Evolutionary conservation across 2,329 filamentous ascomycete species (phyloP), one percentile per base, ranked within the genome.

Genomic region (Colletotrichum simmondsii): DNA sequence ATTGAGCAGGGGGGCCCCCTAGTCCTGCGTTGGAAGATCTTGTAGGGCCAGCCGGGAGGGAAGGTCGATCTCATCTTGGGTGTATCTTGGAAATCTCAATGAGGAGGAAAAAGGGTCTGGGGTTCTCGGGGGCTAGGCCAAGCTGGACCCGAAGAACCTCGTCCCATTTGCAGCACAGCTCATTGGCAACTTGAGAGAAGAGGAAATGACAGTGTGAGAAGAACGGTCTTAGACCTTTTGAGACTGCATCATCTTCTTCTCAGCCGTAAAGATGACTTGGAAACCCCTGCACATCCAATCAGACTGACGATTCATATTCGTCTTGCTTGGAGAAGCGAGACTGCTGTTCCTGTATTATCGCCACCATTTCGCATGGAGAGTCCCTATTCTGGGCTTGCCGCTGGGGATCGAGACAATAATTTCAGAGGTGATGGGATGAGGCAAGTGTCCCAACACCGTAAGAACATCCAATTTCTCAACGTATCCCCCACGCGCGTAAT

Each of bases 41-140:
- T 42, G 30, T 64, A 64, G 32, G 49, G 49, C n/a, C 28, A 28
- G 49, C 24, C 22, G 42, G 42, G 32, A 49, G 49, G 49, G n/a
- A 32, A 32, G 49, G 61, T 54, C 61, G 61, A 64, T 64, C 61
- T 64, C n/a, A 56, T 64, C 61, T 64, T 54, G 49, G 52, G 10
- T 28, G 19, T 32, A 63, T 62, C 59, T 49, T 22, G 59, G 19
- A 32, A 63, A 4, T 64, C 46, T 26, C 19, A n/a, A 49, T 64
- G 49, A 37, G 59, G 24, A 10, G 26, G 10, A 42, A 42, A 26
- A n/a, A 24, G 46, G 26, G 10, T 42, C 49, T 56, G 22, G 61
- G 61, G 61, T 53, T 42, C 5, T 26, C 11, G 30, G 30, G 30
- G 61, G 61, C 42, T 42, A 16, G 37, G 37, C 61, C 61, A 64